These are phyloP conservation scores for Bacidia gigantensis DNA, from an alignment of 495 filamentous ascomycete genomes.

Conservation along the genomic window DNA sequence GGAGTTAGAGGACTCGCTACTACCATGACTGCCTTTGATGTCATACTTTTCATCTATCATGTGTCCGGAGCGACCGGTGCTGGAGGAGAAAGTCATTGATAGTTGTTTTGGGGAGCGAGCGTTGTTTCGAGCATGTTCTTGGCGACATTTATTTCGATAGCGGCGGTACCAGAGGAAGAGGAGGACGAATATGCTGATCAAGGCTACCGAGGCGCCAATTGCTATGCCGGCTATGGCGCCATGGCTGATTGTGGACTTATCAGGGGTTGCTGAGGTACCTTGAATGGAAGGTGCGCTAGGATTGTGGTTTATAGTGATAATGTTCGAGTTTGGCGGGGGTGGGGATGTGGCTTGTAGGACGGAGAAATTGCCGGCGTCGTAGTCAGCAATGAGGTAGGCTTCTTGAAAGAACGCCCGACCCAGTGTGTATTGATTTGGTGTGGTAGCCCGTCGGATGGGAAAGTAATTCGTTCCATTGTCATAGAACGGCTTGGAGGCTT, in stretches of 20 bases:
- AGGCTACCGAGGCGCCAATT: conserved; percentile 3
- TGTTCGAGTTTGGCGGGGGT: background rate
- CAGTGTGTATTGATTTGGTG: conserved; percentile 37
- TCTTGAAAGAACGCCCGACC: conserved; percentile 45
- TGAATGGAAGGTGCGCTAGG: background rate
- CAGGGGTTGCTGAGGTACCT: background rate
- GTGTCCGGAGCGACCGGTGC: background rate
- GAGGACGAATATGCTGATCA: background rate
- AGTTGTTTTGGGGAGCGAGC: background rate
- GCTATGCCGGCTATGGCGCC: conserved; percentile 19
- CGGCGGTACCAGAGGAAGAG: conserved; percentile 12
- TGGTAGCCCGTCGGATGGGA: conserved; percentile 34
- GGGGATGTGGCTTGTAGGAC: conserved; percentile 12
- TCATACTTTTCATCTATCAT: background rate
- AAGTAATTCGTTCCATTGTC: conserved; percentile 32
- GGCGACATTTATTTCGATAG: conserved; percentile 3
- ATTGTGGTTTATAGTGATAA: conserved; percentile 13
- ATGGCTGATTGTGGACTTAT: conserved; percentile 1
- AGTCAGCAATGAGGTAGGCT: conserved; percentile 23
- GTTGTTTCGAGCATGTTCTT: background rate
- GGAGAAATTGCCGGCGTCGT: conserved; percentile 14
- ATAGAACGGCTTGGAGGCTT: conserved; percentile 22
- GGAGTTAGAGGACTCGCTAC: background rate
- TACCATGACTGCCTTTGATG: no score
- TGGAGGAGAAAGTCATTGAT: background rate